These are phyloP conservation scores for Paraconiothyrium sp. DNA, from an alignment of 2,329 filamentous ascomycete species.

Conservation along the genomic window DNA sequence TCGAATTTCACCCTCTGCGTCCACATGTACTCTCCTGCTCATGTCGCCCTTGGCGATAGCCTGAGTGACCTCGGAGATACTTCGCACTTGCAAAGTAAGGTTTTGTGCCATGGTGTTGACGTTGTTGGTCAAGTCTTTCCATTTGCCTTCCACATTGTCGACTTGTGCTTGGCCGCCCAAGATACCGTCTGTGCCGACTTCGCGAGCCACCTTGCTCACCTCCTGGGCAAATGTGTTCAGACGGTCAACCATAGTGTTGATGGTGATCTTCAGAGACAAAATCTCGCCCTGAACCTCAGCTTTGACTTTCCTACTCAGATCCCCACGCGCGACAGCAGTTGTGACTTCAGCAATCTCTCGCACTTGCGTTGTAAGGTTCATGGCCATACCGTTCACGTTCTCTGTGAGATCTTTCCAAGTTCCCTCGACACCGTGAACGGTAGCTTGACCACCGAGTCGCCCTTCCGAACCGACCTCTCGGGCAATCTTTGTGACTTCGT, in stretches of 20 bases:
- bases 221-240: slow-evolving; percentile 72
- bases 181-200: slow-evolving; percentile 71
- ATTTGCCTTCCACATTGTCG: slow-evolving; percentile 72
- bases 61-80: slow-evolving; percentile 93
- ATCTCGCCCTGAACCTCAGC: slow-evolving; percentile 64
- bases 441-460: slow-evolving; percentile 61
- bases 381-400: slow-evolving; percentile 64
- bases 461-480: slow-evolving; percentile 63
- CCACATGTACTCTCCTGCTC: slow-evolving; percentile 94
- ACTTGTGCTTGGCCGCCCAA: slow-evolving; percentile 72
- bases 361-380: slow-evolving; percentile 61
- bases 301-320: slow-evolving; percentile 62
- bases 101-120: slow-evolving; percentile 75
- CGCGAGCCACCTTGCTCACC: slow-evolving; percentile 71
- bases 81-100: slow-evolving; percentile 76
- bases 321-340: slow-evolving; percentile 61
- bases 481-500: slow-evolving; percentile 63
- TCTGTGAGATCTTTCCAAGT: slow-evolving; percentile 65
- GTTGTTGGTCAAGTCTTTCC: slow-evolving; percentile 73
- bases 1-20: slow-evolving; percentile 93
- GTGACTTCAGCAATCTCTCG: slow-evolving; percentile 64
- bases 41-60: slow-evolving; percentile 96
- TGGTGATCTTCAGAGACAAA: slow-evolving; percentile 80
- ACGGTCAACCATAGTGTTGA: slow-evolving; percentile 74
- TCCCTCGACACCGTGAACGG: slow-evolving; percentile 62